Base-by-base conservation (phyloP, 140 eudicot genomes). In the Oenanthe javanica region DNA sequence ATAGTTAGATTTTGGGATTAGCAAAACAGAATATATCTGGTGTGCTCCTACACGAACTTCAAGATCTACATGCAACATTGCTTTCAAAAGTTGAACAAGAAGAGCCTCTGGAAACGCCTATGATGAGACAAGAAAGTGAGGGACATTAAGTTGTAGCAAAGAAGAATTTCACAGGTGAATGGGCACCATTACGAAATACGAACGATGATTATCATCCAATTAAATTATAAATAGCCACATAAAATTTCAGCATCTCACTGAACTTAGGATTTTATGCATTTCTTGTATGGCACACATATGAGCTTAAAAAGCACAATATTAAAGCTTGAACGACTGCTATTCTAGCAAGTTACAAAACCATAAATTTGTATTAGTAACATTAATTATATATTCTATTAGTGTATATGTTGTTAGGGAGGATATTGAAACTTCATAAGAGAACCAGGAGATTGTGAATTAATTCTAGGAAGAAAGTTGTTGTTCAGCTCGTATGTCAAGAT, bases 91-190 rank as follows among this genome's bases (percentile, higher is more conserved):
- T 81, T 92, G 99, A 57, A 91, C 85, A 71, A 92, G 92, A 82
- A 92, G 97, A 36, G 87, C 92, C 81, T 95, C 99, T 3, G 99
- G 99, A 82, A 95, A 92, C 81, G 84, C 97, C 99, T 94, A 84
- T 43, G 8, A 66, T 14, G 16, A 67, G 12, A 67, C 79, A 50
- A 57, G 36, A 25, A 31, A 3, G 57, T 38, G 8, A 77, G 43
- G 31, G 51, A 80, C 19, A 25, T 72, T 36, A 43, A 10, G 49
- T 79, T 15, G 54, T 49, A 8, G 13, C 0, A 36, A 15, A 46
- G 27, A 21, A 74, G 38, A 45, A 27, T 74, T 46, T 46, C 40
- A n/a, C 57, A 5, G 19, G 40, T 21, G 12, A 74, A 50, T 19
- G 40, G n/a, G 55, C 57, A 46, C 18, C 50, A 72, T 6, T 48